Base-by-base conservation (phyloP, 345 rosid species). In the Hirschfeldia incana region DNA sequence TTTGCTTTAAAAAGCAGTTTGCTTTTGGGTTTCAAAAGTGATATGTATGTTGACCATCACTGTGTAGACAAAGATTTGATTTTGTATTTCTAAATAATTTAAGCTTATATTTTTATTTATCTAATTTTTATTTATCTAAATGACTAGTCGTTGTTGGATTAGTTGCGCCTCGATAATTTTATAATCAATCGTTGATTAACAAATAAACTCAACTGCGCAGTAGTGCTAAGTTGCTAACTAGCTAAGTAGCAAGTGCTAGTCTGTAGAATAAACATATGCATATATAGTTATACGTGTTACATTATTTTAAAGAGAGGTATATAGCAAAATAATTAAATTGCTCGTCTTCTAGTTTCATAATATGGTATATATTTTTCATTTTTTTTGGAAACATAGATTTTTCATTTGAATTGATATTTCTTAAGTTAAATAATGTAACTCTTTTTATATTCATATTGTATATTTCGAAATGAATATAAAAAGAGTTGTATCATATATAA, bases 1-100 rank as follows among this genome's bases (percentile, higher is more conserved):
- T 91, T 89, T 77, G 83, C 86, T 83, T 87, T 90, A 57, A 79
- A 76, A 87, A 88, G 94, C 80, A 72, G 57, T 74, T 33, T 79
- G 82, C 94, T 88, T 83, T 88, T 80, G 75, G 72, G 73, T 76
- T 81, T 84, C 76, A 73, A 77, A 69, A 83, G 83, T 81, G 63
- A 37, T 59, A 68, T 69, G 86, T 83, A 78, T 77, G 82, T 81
- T 89, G 90, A 84, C 84, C 65, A 74, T 69, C 21, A 79, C 83
- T 72, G 85, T 86, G 82, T 85, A 84, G 70, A 83, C 84, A 81
- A 78, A 11, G 59, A 70, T 80, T 74, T 80, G 30, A 44, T 80
- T 62, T 59, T 65, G 77, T 39, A 81, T 77, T 55, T 75, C 11
- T 70, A n/a, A 51, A 29, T 75, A 63, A 32, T 69, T 16, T 16